Evolutionary conservation across 306 rosid species (phyloP), one percentile per base, ranked within the genome.

Genomic region (Aeschynomene evenia): DNA sequence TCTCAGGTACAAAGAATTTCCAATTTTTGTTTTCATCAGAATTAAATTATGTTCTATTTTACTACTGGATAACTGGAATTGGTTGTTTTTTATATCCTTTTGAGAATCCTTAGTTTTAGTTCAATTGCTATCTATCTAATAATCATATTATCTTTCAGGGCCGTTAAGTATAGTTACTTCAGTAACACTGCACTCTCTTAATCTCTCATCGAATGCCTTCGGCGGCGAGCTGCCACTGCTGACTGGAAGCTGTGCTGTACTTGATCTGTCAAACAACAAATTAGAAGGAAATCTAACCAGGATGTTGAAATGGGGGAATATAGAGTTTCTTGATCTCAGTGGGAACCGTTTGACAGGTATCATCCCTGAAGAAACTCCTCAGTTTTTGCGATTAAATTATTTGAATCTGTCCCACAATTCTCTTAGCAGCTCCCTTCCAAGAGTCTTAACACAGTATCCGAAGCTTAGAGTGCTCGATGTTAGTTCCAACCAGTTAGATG

Each of bases 241-340:
- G 78, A 95, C 97, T 3, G 99, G 99, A 80, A 87, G 83, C 80
- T 91, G 99, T 74, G 93, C 80, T 7, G 74, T 95, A 18, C 97
- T 95, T 71, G 99, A 95, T 85, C 90, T 95, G 58, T 95, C 99
- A 29, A 82, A 82, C 14, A 95, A 95, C 85, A 82, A 83, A 69
- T 79, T 95, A 0, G 84, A 82, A 74, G 99, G 99, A 69, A 95
- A 95, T 51, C 77, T 95, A 66, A 74, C 87, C 36, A 83, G 95
- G 85, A 84, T 89, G 73, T 39, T 80, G 68, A 95, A 84, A 78
- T 95, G 99, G 99, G 99, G 97, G 37, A 87, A 95, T 80, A 66
- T 95, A 49, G 93, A 91, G 73, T 89, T 62, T 73, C 95, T 95
- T 46, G 99, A 95, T 83, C 91, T 95, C 72, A 89, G 99, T 68